Evolutionary conservation across 371 early-diverging fungal species (phyloP).

Genomic region (Polyrhizophydium stewartii): DNA sequence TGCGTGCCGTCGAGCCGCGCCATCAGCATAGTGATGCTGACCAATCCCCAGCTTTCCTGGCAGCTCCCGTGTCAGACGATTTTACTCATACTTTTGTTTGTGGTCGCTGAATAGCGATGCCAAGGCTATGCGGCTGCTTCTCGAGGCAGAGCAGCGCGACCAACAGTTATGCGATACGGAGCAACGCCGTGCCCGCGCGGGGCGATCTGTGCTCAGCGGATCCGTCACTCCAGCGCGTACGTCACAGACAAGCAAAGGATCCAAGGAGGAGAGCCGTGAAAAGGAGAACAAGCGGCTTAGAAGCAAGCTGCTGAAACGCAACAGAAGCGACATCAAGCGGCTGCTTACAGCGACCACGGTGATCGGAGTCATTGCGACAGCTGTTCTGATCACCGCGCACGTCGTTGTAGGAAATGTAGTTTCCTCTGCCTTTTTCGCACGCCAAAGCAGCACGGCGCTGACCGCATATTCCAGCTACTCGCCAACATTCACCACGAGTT

Average conservation of each 20-base stretch:
- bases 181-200: too few species aligned
- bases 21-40: too few species aligned
- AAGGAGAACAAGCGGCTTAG: conserved; percentile 1
- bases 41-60: background rate
- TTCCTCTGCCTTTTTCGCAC: too few species aligned
- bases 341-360: background rate
- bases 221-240: background rate
- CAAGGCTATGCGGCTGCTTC: background rate
- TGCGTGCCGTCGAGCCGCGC: too few species aligned
- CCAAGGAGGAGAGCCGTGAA: background rate
- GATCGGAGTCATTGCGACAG: background rate
- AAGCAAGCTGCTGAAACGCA: background rate
- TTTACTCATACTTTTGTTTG: background rate
- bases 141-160: background rate
- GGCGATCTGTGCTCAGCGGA: background rate
- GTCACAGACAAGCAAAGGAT: background rate
- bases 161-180: background rate
- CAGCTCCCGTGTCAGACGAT: background rate
- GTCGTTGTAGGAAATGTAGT: background rate
- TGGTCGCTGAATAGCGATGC: background rate
- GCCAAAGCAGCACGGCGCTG: background rate
- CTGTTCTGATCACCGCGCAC: background rate
- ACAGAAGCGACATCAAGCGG: background rate
- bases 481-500: background rate
- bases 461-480: background rate